A percentile compares a stretch with the other conserved stretches of the same genome.
phyloP scores from a whole-genome alignment of 176 grass and related monocot genomes.

The Paspalum vaginatum region DNA sequence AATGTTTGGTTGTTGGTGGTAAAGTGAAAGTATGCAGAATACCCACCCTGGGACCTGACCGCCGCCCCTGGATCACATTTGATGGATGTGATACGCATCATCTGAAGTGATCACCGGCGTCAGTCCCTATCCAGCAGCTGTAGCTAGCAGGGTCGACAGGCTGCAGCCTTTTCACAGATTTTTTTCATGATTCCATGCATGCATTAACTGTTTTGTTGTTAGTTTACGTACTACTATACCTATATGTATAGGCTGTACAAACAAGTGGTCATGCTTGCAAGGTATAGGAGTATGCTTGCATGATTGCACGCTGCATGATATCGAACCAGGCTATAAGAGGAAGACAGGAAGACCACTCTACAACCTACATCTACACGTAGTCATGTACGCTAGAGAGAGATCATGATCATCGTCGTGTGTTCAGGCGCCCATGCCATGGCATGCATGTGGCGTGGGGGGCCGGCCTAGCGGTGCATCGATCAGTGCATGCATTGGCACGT shows the following conservation, averaged over 20 bases:
- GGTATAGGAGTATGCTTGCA: neutral
- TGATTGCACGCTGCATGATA: conserved; percentile 8
- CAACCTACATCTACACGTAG: neutral
- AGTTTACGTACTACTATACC: neutral
- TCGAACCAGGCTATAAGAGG: neutral
- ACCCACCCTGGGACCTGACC: too few species aligned
- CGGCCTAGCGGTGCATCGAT: too few species aligned
- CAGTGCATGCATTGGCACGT: too few species aligned
- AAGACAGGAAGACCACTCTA: neutral
- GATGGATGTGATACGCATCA: conserved; percentile 9
- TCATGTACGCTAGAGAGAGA: neutral
- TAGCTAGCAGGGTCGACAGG: neutral
- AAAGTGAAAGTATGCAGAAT: conserved; percentile 34
- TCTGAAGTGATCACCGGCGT: conserved; percentile 11
- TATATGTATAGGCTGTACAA: neutral
- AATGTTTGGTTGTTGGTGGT: conserved; percentile 1
- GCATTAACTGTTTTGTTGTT: neutral
- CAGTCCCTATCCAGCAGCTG: neutral
- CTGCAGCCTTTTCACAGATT: neutral
- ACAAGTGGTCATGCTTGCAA: neutral
- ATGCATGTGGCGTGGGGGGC: neutral
- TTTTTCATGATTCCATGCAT: neutral
- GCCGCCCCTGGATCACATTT: too few species aligned
- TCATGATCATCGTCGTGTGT: neutral
- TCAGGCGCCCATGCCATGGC: neutral